Conservation (phyloP, 805 yeast species). For the Hanseniaspora meyeri region DNA sequence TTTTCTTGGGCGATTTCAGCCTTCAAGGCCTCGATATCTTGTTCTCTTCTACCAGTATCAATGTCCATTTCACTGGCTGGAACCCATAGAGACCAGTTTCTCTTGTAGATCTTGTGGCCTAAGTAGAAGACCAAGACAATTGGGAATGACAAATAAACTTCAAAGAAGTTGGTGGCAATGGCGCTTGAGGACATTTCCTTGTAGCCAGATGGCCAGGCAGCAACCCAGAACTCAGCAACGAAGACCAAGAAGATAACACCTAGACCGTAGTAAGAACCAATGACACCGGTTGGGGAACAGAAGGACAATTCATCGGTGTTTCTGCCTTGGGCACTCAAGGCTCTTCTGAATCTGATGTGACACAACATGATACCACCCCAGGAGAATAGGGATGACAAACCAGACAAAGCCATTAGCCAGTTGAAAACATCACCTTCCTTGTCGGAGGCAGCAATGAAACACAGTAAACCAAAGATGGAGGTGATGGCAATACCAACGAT, state of each 20-base stretch:
- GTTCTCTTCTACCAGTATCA: conserved; percentile 49
- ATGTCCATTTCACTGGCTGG: conserved; percentile 43
- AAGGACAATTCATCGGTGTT: conserved; percentile 53
- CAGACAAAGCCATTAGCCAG: conserved; percentile 54
- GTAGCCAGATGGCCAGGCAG: conserved; percentile 54
- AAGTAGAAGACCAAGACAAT: conserved; percentile 46
- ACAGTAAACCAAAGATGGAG: conserved; percentile 43
- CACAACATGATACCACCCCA: conserved; percentile 51
- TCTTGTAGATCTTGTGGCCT: conserved; percentile 47
- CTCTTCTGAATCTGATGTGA: conserved; percentile 54
- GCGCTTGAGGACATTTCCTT: conserved; percentile 35
- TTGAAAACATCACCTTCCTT: conserved; percentile 45
- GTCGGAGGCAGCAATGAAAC: conserved; percentile 45
- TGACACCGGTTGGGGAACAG: conserved; percentile 53
- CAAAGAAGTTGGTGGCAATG: conserved; percentile 47
- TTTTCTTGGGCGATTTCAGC: conserved; percentile 44
- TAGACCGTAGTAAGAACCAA: conserved; percentile 56
- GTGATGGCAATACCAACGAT: conserved; percentile 42
- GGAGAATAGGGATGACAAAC: conserved; percentile 48
- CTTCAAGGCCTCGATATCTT: conserved; percentile 40
- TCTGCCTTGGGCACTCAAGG: conserved; percentile 55
- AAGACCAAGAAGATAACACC: conserved; percentile 47
- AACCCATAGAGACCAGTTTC: conserved; percentile 32
- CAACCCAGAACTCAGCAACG: conserved; percentile 72
- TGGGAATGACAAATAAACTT: conserved; percentile 52